Percentiles rank a stretch among this genome's conserved stretches.
phyloP scores from a whole-genome alignment of 2,329 filamentous ascomycete genomes.

The Diaporthe velutina region DNA sequence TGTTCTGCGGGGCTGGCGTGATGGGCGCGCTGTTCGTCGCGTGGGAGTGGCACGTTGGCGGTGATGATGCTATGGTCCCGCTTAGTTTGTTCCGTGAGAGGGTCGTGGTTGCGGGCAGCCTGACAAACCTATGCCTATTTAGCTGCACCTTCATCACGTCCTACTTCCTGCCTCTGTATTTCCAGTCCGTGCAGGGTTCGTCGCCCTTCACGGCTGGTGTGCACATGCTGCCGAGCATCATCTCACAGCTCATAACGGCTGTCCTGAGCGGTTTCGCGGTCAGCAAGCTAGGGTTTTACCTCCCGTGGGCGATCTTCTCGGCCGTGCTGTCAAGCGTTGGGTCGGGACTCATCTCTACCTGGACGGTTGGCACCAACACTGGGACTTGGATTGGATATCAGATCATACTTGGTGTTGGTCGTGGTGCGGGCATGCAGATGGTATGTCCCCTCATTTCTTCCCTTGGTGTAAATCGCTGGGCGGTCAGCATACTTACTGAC shows the following conservation, averaged over 20 bases:
- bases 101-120: conserved; percentile 37
- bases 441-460: background rate
- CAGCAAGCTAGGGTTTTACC: conserved; percentile 39
- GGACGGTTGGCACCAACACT: conserved; percentile 35
- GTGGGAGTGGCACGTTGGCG: conserved; percentile 45
- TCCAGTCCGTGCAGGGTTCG: conserved; percentile 33
- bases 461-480: accelerated
- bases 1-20: conserved; percentile 44
- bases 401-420: conserved; percentile 39
- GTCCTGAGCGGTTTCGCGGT: conserved; percentile 23
- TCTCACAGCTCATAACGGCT: conserved; percentile 18
- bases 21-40: conserved; percentile 44
- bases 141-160: conserved; percentile 46
- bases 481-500: background rate
- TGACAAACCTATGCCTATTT: conserved; percentile 33
- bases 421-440: conserved; percentile 37
- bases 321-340: conserved; percentile 36
- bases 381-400: conserved; percentile 41
- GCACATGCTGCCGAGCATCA: conserved; percentile 29
- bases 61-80: conserved; percentile 47
- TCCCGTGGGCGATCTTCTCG: conserved; percentile 39
- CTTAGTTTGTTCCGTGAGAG: conserved; percentile 41
- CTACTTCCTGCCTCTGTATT: conserved; percentile 41
- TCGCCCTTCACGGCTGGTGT: conserved; percentile 26
- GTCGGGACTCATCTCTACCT: conserved; percentile 39